Base-by-base conservation (phyloP, 2,329 filamentous ascomycete genomes). In the Dothistroma pini region DNA sequence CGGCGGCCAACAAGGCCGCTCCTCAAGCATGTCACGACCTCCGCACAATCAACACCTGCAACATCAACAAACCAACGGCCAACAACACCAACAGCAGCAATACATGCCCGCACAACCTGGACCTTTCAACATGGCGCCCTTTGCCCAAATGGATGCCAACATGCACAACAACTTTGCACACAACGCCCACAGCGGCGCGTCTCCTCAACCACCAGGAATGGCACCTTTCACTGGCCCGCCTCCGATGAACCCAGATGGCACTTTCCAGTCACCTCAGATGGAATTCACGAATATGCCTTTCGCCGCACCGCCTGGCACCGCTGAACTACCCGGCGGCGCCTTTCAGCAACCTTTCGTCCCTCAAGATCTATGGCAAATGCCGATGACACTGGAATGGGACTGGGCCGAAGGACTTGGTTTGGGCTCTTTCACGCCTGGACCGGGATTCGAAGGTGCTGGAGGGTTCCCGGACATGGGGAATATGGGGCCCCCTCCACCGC, bases 301-400 rank as follows among this genome's bases (percentile, higher is more conserved):
- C 34, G 58, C 57, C 22, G 22, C 61, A 8, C 61, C 58, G 19
- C 58, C 59, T 3, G 55, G 49, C 4, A 49, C 58, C 10, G 57
- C 56, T 14, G 58, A 49, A 29, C 11, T 53, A 44, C 41, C 34
- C 22, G 58, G 55, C 22, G 58, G 58, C 19, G 73, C 80, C 19
- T 92, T 93, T 71, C 89, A 93, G 70, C 90, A 96, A 67, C 93
- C 93, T 0, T 89, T 96, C 70, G 86, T 97, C 22, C 93, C 95
- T 4, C 91, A 93, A 69, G 95, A 97, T 76, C 77, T 97, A 29
- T 99, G 95, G 86, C 89, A 93, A 74, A 88, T 97, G 85, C 93
- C 93, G 1, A 96, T 96, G 88, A 96, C 91, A 2, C 83, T 97
- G 22, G 93, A 97, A 73, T 97, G 93, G 92, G 91, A 89, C 66